These are phyloP conservation scores for Tagetes erecta DNA, from an alignment of 129 eudicot genomes.

Conservation along the genomic window DNA sequence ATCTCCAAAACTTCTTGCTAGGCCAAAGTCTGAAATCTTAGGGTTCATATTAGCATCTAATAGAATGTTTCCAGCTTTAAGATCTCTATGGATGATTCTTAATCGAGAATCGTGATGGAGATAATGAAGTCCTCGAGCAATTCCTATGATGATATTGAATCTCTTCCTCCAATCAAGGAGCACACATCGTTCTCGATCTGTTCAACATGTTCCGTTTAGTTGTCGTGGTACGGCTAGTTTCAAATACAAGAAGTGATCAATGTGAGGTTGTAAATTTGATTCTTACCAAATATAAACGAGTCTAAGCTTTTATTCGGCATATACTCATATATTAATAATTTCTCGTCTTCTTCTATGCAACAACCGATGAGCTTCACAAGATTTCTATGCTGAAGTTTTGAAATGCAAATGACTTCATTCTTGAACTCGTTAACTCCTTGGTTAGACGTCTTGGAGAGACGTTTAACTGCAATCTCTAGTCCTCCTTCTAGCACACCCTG, in stretches of 20 bases:
- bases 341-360: conserved; percentile 23
- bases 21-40: conserved; percentile 46
- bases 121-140: conserved; percentile 38
- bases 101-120: conserved; percentile 40
- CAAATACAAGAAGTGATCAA: not conserved
- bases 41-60: conserved; percentile 41
- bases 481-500: not conserved
- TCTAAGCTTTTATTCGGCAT: conserved; percentile 29
- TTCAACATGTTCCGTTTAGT: conserved; percentile 5
- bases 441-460: conserved; percentile 18
- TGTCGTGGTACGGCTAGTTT: not conserved
- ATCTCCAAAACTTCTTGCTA: conserved; percentile 39
- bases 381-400: conserved; percentile 34
- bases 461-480: conserved; percentile 31
- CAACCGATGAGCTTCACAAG: conserved; percentile 30
- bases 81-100: conserved; percentile 46
- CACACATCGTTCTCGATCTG: conserved; percentile 13
- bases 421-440: conserved; percentile 34
- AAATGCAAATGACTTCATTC: conserved; percentile 28
- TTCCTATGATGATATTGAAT: conserved; percentile 35
- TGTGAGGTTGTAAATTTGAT: not conserved
- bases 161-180: conserved; percentile 35
- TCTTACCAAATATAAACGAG: conserved; percentile 29
- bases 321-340: conserved; percentile 27
- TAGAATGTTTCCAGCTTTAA: conserved; percentile 40